A percentile compares a stretch with the other conserved stretches of the same genome.
Evolutionary conservation across 805 yeast genomes (phyloP).

Genomic region (Candida boleticola): DNA sequence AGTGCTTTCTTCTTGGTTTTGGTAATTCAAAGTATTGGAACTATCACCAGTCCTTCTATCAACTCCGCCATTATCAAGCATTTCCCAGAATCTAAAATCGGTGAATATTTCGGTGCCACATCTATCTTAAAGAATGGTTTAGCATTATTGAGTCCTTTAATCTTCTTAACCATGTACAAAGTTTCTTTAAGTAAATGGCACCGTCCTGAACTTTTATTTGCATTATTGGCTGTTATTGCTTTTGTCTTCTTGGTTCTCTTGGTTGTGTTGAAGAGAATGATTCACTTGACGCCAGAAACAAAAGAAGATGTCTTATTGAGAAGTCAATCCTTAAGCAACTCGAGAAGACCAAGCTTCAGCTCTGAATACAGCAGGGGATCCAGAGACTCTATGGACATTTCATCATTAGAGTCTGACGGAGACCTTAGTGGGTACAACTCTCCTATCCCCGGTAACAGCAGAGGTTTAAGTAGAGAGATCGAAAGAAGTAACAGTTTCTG

Average conservation of each 20-base stretch:
- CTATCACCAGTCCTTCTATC: constrained; percentile 54
- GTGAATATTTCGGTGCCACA: constrained; percentile 72
- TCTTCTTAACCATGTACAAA: constrained; percentile 47
- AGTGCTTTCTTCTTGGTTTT: constrained; percentile 31
- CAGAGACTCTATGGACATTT: constrained; percentile 1
- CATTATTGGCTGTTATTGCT: constrained; percentile 13
- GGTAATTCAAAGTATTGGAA: constrained; percentile 44
- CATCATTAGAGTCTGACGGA: not conserved
- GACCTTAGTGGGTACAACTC: not conserved
- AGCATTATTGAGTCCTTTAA: constrained; percentile 48
- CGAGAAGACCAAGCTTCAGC: constrained; percentile 1
- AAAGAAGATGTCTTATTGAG: constrained; percentile 1
- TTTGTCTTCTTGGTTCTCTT: constrained; percentile 12
- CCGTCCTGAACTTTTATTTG: constrained; percentile 28
- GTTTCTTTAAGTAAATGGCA: constrained; percentile 21
- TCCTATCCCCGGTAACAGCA: constrained; percentile 1
- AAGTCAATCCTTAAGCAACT: not conserved
- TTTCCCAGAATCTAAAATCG: constrained; percentile 48
- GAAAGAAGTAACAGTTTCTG: constrained; percentile 1
- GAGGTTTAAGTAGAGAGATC: constrained; percentile 1
- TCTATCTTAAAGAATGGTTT: constrained; percentile 55
- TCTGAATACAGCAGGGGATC: not conserved
- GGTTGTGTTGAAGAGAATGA: constrained; percentile 3
- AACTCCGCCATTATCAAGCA: constrained; percentile 62
- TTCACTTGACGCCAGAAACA: not conserved